Conservation (phyloP, 2,329 filamentous ascomycete genomes). For the Colletotrichum somersetense region DNA sequence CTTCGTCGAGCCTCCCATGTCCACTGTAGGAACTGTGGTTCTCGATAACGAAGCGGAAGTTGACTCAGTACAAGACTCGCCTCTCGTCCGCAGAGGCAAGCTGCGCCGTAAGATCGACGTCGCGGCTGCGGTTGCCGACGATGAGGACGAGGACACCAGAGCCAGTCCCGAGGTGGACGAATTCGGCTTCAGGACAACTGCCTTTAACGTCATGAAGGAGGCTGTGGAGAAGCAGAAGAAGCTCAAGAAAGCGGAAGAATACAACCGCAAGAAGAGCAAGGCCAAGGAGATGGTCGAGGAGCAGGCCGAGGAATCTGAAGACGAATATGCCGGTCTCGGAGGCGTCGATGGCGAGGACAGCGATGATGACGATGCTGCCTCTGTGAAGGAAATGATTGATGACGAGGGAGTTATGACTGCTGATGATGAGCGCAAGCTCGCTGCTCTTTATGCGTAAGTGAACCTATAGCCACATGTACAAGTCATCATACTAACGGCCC, state of each 20-base stretch:
- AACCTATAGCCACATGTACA: background rate
- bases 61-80: conserved; percentile 70
- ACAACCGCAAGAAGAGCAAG: conserved; percentile 88
- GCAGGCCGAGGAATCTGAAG: conserved; percentile 96
- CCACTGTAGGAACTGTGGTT: conserved; percentile 79
- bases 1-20: conserved; percentile 73
- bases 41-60: conserved; percentile 55
- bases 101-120: conserved; percentile 59
- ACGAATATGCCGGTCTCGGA: conserved; percentile 95
- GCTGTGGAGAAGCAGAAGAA: conserved; percentile 69
- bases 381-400: conserved; percentile 90
- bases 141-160: conserved; percentile 51
- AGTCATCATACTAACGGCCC: conserved; percentile 24
- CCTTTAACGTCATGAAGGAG: conserved; percentile 79
- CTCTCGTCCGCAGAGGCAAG: conserved; percentile 71
- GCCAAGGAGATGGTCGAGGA: conserved; percentile 91
- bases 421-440: conserved; percentile 84
- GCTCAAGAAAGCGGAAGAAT: conserved; percentile 65
- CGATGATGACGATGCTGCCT: conserved; percentile 77
- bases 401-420: conserved; percentile 78
- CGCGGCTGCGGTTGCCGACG: conserved; percentile 56
- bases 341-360: conserved; percentile 90
- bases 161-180: conserved; percentile 49
- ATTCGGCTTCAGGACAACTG: conserved; percentile 58
- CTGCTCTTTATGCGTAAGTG: conserved; percentile 91